Evolutionary conservation across 2,329 filamentous ascomycete genomes (phyloP), one percentile per base, ranked within the genome.

Genomic region (Fusarium concolor): DNA sequence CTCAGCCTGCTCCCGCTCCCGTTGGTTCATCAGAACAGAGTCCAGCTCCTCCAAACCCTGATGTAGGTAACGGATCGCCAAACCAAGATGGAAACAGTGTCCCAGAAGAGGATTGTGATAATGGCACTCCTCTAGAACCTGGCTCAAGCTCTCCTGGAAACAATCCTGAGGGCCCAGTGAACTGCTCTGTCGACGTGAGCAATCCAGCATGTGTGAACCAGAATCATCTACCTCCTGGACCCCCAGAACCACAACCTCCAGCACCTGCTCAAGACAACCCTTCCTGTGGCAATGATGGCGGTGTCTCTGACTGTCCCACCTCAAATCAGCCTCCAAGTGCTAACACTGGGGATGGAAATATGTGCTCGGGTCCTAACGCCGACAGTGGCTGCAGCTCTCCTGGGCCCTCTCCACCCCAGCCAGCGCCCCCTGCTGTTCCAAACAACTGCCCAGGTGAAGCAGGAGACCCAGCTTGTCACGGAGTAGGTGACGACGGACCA

Each of bases 61-160:
- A 24, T 20, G 43, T 31, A 22, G 44, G 33, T 10, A 37, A 49
- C 6, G 28, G 42, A n/a, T n/a, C 22, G 5, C 38, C 37, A 43
- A 44, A 39, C 17, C 35, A 59, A 33, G 26, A 28, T 15, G 22
- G 20, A 10, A 12, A 18, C n/a, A 31, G 29, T 33, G 24, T 8
- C 10, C 15, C 18, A 33, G 56, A 50, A 22, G 63, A 67, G 22
- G 43, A 65, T 26, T 62, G 58, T 6, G 50, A 62, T 9, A 45
- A 62, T 28, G 49, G 20, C 12, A 6, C 33, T 45, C 17, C 39
- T 31, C 18, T 24, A n/a, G 41, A 10, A 10, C 29, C 38, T 24
- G 42, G 52, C 20, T 29, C 53, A 39, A 47, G n/a, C 6, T 20
- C 38, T 38, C 22, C 45, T 29, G 41, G 15, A 24, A 37, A 39